These are phyloP conservation scores for Pseudocercospora ulei DNA, from an alignment of 2,329 filamentous ascomycete genomes.

Conservation along the genomic window DNA sequence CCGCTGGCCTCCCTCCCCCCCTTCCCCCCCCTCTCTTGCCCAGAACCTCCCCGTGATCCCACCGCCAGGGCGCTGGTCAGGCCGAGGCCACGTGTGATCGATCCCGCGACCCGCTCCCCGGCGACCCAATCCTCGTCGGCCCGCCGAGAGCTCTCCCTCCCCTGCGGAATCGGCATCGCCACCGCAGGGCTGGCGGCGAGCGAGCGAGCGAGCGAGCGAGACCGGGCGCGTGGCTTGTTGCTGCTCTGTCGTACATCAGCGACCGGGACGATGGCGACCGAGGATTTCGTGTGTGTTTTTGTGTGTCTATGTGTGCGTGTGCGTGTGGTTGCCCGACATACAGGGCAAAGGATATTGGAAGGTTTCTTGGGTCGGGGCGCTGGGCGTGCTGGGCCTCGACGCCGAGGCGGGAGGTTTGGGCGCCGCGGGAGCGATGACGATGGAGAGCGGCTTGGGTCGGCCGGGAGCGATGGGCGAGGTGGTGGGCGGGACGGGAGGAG, in stretches of 20 bases:
- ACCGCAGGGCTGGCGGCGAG: conserved; percentile 7
- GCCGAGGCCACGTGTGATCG: not conserved
- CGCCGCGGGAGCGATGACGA: not conserved
- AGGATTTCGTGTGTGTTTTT: not conserved
- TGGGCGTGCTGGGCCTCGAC: not conserved
- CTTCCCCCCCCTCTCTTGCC: too few species aligned
- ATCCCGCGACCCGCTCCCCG: not conserved
- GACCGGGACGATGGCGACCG: conserved; percentile 14
- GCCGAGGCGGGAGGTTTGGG: conserved; percentile 1
- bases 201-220: conserved; percentile 11
- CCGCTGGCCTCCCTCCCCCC: too few species aligned
- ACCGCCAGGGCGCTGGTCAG: not conserved
- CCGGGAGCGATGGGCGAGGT: not conserved
- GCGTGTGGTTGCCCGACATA: too few species aligned
- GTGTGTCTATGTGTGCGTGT: not conserved
- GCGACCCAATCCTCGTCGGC: too few species aligned
- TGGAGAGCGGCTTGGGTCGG: conserved; percentile 7
- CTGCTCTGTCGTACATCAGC: too few species aligned
- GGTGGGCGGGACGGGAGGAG: not conserved
- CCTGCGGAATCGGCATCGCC: conserved; percentile 2
- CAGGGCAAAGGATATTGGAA: conserved; percentile 4
- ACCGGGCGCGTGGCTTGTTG: conserved; percentile 9
- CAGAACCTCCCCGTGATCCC: too few species aligned
- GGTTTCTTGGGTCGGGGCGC: conserved; percentile 5
- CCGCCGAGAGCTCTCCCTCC: too few species aligned